phyloP scores from a whole-genome alignment of 23 red algal species.

The Gracilaria gracilis region DNA sequence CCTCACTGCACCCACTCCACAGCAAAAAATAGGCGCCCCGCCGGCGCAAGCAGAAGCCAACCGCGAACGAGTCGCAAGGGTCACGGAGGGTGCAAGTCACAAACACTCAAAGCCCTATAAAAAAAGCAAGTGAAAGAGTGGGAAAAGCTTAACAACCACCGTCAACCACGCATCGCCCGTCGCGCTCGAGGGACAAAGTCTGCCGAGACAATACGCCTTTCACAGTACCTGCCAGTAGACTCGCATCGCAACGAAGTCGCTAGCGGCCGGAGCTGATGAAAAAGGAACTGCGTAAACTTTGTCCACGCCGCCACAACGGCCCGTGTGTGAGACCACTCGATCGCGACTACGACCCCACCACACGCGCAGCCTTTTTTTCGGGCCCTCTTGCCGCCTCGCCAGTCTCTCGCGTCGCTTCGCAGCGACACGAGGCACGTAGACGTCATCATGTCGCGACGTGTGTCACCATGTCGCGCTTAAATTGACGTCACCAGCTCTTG shows the following conservation, averaged over 20 bases:
- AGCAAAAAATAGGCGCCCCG: not conserved
- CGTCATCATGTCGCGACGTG: not conserved
- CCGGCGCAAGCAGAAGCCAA: not conserved
- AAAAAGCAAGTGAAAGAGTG: too few relatives aligned
- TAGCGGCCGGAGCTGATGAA: not conserved
- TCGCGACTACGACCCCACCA: not conserved
- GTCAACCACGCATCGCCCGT: not conserved
- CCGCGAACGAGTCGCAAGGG: not conserved
- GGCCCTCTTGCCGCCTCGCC: not conserved
- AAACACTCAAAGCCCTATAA: too few relatives aligned
- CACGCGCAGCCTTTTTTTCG: not conserved
- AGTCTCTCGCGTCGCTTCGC: not conserved
- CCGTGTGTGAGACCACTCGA: not conserved
- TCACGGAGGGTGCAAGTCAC: too few relatives aligned
- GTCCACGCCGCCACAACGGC: not conserved
- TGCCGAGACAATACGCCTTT: not conserved
- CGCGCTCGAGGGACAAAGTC: not conserved
- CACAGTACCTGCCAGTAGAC: not conserved
- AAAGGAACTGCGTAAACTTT: not conserved
- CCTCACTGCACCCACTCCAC: not conserved
- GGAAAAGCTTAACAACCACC: not conserved
- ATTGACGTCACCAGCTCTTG: not conserved
- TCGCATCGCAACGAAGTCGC: not conserved
- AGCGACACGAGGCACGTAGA: not conserved
- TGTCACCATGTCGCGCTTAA: too few relatives aligned